These are phyloP conservation scores for Lepidium africanum DNA, from an alignment of 345 rosid species.

Conservation along the genomic window DNA sequence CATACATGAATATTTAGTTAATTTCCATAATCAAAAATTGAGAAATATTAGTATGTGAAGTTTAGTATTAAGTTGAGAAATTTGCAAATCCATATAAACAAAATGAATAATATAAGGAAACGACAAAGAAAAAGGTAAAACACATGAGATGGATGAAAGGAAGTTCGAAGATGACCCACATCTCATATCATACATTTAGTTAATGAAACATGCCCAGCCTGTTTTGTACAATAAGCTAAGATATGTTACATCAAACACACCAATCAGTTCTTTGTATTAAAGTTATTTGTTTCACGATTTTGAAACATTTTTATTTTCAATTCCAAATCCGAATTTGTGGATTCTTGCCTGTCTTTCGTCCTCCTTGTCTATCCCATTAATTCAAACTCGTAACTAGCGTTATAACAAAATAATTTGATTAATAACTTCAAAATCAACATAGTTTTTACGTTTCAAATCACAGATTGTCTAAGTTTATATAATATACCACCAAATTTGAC, in stretches of 20 bases:
- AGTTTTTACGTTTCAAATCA: neutral
- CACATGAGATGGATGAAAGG: conserved; percentile 17
- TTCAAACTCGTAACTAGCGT: neutral
- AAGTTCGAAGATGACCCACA: conserved; percentile 23
- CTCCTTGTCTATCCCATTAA: conserved; percentile 5
- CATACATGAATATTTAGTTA: neutral
- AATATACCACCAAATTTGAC: too few species aligned
- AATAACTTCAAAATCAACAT: neutral
- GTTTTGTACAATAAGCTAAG: conserved; percentile 29
- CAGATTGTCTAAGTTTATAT: neutral
- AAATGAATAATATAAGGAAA: neutral
- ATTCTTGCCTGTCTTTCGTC: neutral
- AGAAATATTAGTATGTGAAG: neutral
- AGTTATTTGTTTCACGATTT: conserved; percentile 16
- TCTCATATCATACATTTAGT: conserved; percentile 15
- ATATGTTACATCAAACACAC: conserved; percentile 28
- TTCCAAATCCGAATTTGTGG: neutral
- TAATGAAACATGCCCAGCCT: conserved; percentile 31
- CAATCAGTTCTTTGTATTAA: conserved; percentile 22
- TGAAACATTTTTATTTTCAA: conserved; percentile 19
- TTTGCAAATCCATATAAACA: neutral
- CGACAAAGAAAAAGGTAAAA: neutral
- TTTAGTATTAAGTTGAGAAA: neutral
- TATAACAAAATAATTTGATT: neutral
- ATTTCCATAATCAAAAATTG: neutral